Percentiles rank a stretch among this genome's conserved stretches.
Conservation (phyloP, 169 alveolate species). For the Plasmodium inui region DNA sequence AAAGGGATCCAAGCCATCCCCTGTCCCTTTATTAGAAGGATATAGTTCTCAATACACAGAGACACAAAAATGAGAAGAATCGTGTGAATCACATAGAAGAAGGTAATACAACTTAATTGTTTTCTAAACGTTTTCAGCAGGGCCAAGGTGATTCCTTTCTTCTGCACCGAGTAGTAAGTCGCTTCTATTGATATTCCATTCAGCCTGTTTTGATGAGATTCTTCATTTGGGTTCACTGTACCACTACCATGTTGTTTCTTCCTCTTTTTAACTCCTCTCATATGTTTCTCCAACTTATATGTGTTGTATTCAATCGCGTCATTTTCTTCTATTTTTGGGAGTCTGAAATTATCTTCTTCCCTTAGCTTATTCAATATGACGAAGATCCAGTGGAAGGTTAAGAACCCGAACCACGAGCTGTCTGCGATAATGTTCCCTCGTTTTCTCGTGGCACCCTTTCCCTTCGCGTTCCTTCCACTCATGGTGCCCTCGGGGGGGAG, state of each 20-base stretch:
- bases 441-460: neutral
- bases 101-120: neutral
- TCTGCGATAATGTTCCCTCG: slow-evolving; percentile 1
- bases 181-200: neutral
- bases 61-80: slow-evolving; percentile 26
- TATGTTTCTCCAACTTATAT: neutral
- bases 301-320: slow-evolving; percentile 7
- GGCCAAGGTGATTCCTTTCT: slow-evolving; percentile 2
- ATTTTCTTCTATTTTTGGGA: slow-evolving; percentile 34
- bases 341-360: slow-evolving; percentile 1
- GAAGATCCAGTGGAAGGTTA: slow-evolving; percentile 47
- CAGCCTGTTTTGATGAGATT: neutral
- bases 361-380: neutral
- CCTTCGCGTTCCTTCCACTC: neutral
- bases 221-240: neutral
- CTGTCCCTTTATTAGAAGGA: slow-evolving; percentile 8
- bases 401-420: slow-evolving; percentile 13
- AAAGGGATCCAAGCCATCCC: neutral
- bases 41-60: slow-evolving; percentile 32
- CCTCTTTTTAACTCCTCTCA: neutral
- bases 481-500: neutral
- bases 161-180: neutral
- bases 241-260: neutral
- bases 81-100: slow-evolving; percentile 15
- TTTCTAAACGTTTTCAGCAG: slow-evolving; percentile 7